Evolutionary conservation across 2,329 filamentous ascomycete species (phyloP), one percentile per base, ranked within the genome.

Genomic region (Leptographium lundbergii): DNA sequence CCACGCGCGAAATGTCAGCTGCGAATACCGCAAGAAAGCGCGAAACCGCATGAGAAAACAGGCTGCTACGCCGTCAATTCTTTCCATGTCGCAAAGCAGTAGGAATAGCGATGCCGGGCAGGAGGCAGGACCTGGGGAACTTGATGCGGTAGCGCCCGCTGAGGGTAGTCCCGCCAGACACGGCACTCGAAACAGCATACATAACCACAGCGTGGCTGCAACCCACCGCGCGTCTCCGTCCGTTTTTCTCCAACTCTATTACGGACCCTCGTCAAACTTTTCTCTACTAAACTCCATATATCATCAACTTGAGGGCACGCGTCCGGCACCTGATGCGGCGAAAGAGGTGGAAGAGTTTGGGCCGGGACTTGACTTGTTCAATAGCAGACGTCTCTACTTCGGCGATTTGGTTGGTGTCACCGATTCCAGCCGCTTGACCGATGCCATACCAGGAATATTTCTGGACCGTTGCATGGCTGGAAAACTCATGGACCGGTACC

Each of bases 311-410:
- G 60, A 63, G 25, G 62, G 58, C 32, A 59, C 55, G 11, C 54
- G 47, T 3, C 57, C 57, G 1, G 34, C 32, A 5, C 24, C 27
- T 3, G 50, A 32, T 24, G 39, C 25, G 13, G 34, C 59, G 6
- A 56, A 54, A 22, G 61, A 60, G 19, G 60, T 63, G 34, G 61
- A 63, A 25, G 63, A 64, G 54, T 57, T 64, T 10, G 63, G 63
- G 1, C 63, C 63, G 14, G 61, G 61, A 6, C 61, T 64, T n/a
- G 63, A 64, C 56, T 51, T 63, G 10, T 64, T 64, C 48, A 63
- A 61, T 56, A 61, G 56, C 39, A 61, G 63, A 7, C 57, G 63
- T 4, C 60, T 64, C 27, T 64, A 63, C 59, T 64, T 64, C 61
- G 63, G 63, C 54, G 63, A 64, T 39, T 54, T 64, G 10, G 56